phyloP scores from a whole-genome alignment of 2,329 filamentous ascomycete genomes.

The Cladosporium sp. region DNA sequence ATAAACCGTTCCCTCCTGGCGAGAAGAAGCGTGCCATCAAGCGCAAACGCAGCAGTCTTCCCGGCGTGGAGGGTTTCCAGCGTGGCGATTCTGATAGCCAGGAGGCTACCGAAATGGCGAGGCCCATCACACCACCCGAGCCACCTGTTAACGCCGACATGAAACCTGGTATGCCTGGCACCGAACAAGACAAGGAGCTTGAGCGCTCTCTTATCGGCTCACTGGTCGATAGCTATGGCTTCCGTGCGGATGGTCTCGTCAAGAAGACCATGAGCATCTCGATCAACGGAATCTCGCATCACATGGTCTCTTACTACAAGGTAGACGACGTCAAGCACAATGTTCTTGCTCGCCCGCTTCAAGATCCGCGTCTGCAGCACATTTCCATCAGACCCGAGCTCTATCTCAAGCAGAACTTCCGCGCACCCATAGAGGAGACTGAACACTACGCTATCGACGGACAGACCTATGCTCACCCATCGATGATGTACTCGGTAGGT shows the following conservation, averaged over 20 bases:
- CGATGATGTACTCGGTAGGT: conserved; percentile 30
- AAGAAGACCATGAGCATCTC: conserved; percentile 91
- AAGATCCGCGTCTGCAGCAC: conserved; percentile 43
- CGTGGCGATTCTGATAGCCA: conserved; percentile 32
- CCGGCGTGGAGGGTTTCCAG: conserved; percentile 50
- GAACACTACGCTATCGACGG: conserved; percentile 35
- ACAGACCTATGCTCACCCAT: conserved; percentile 32
- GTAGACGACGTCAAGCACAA: conserved; percentile 69
- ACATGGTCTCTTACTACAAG: conserved; percentile 85
- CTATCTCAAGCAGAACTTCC: conserved; percentile 38
- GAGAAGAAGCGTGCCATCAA: conserved; percentile 83
- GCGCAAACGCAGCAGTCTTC: conserved; percentile 52
- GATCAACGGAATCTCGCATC: conserved; percentile 70
- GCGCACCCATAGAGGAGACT: conserved; percentile 34
- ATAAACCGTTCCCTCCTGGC: conserved; percentile 71
- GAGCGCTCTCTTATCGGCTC: conserved; percentile 70
- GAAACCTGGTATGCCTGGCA: conserved; percentile 26
- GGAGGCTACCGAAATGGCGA: conserved; percentile 16
- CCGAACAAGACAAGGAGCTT: conserved; percentile 42
- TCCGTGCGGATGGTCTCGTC: conserved; percentile 75
- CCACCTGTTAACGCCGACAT: conserved; percentile 24
- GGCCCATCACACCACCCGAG: conserved; percentile 31
- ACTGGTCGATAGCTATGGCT: conserved; percentile 82
- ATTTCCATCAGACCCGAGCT: conserved; percentile 34
- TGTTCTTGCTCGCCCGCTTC: conserved; percentile 55